phyloP scores from a whole-genome alignment of 352 stramenopile species.

The Phytophthora melonis region DNA sequence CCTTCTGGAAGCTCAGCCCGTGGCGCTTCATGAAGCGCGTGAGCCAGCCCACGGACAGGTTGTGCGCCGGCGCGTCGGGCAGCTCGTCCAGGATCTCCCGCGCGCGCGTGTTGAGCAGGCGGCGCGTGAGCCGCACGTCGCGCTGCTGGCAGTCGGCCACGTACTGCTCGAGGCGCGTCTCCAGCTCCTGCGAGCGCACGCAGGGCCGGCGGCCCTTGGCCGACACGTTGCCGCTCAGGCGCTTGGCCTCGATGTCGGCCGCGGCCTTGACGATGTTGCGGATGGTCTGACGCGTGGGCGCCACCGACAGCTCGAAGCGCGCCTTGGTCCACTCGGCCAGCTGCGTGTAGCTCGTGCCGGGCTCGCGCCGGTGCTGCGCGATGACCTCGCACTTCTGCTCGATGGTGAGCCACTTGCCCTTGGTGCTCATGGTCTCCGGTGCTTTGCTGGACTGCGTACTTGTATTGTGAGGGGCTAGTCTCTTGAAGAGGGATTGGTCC shows the following conservation, averaged over 20 bases:
- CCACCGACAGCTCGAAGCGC: conserved; percentile 26
- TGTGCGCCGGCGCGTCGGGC: conserved; percentile 19
- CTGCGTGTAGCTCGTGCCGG: conserved; percentile 24
- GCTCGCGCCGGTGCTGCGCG: conserved; percentile 28
- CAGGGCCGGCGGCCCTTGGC: conserved; percentile 20
- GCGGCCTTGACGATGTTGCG: conserved; percentile 29
- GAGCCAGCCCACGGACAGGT: conserved; percentile 37
- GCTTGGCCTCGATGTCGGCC: conserved; percentile 30
- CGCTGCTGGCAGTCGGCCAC: conserved; percentile 6
- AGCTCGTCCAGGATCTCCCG: conserved; percentile 30
- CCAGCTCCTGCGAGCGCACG: conserved; percentile 31
- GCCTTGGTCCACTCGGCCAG: conserved; percentile 33
- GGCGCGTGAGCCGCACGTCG: conserved; percentile 19
- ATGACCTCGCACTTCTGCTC: conserved; percentile 41
- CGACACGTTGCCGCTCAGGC: conserved; percentile 3
- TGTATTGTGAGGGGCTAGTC: background rate
- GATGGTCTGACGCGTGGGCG: conserved; percentile 27
- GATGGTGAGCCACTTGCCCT: conserved; percentile 38
- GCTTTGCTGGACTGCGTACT: background rate
- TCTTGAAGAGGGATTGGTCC: conserved; percentile 26
- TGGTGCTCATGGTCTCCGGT: conserved; percentile 21
- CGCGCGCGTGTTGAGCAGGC: conserved; percentile 18
- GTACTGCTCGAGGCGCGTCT: conserved; percentile 24
- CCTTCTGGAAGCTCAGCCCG: conserved; percentile 32
- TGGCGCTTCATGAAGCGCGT: conserved; percentile 39